phyloP scores from a whole-genome alignment of 2,329 filamentous ascomycete genomes.

The Colletotrichum godetiae region DNA sequence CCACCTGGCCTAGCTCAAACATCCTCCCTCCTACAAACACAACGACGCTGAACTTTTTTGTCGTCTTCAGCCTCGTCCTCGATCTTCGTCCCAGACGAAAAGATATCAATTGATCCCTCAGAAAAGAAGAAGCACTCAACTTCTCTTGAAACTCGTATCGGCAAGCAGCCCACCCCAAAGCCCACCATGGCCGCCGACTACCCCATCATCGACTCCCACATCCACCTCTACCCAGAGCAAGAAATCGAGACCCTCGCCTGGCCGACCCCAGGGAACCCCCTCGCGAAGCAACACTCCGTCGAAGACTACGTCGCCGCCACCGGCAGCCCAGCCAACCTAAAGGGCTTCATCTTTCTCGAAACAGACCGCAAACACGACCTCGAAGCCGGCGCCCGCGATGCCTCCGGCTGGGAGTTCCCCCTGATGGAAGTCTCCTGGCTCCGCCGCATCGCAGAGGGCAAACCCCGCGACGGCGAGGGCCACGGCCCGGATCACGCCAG shows the following conservation, averaged over 20 bases:
- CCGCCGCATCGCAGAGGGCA: slow-evolving; percentile 72
- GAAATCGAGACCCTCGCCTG: slow-evolving; percentile 77
- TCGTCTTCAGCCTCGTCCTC: not conserved
- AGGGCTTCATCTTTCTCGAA: slow-evolving; percentile 86
- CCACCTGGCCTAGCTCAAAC: slow-evolving; percentile 9
- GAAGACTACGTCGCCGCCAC: slow-evolving; percentile 68
- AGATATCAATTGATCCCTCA: not conserved
- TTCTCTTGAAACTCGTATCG: not conserved
- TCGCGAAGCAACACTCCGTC: slow-evolving; percentile 74
- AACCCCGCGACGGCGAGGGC: slow-evolving; percentile 67
- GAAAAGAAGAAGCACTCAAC: not conserved
- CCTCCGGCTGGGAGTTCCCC: slow-evolving; percentile 73
- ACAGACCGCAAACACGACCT: slow-evolving; percentile 78
- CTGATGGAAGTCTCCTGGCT: slow-evolving; percentile 79
- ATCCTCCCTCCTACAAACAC: not conserved
- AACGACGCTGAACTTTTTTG: not conserved
- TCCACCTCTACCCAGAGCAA: slow-evolving; percentile 83
- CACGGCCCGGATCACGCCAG: slow-evolving; percentile 62
- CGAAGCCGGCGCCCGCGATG: slow-evolving; percentile 55
- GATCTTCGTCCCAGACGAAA: not conserved
- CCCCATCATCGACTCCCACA: slow-evolving; percentile 87
- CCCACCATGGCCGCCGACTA: slow-evolving; percentile 51
- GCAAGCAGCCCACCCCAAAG: not conserved
- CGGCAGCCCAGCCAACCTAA: slow-evolving; percentile 54
- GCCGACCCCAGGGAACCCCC: slow-evolving; percentile 68